Conservation (phyloP, 2,329 filamentous ascomycete species). For the Diaporthe velutina region DNA sequence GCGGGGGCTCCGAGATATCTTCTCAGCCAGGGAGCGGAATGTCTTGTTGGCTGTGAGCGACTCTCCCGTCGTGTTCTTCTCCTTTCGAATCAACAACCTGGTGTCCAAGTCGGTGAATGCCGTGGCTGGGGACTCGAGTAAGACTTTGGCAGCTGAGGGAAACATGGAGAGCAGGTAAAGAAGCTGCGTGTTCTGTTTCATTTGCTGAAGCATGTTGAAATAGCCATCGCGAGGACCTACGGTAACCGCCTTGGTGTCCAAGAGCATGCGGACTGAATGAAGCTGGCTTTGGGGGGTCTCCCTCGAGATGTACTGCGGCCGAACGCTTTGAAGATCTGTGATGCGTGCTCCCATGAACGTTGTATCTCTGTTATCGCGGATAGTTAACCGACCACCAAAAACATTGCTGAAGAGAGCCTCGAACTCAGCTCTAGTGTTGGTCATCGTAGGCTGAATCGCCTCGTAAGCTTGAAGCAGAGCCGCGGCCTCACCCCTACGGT, state of each 20-base stretch:
- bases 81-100: background rate
- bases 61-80: background rate
- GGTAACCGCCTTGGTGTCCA: background rate
- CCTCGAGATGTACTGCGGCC: background rate
- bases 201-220: background rate
- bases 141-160: background rate
- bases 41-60: background rate
- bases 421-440: background rate
- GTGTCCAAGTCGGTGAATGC: background rate
- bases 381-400: background rate
- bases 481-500: background rate
- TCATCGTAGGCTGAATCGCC: background rate
- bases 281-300: background rate
- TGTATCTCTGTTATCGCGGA: background rate
- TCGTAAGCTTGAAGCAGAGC: background rate
- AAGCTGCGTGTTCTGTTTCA: background rate
- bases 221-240: background rate
- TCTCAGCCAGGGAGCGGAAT: background rate
- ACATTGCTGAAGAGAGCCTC: background rate
- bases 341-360: conserved; percentile 5
- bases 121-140: background rate
- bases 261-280: background rate
- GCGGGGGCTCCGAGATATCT: background rate
- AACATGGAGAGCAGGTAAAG: conserved; percentile 34
- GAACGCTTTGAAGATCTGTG: conserved; percentile 1